Base-by-base conservation (phyloP, 2,329 filamentous ascomycete genomes). In the Phaeosphaeriaceae sp. region DNA sequence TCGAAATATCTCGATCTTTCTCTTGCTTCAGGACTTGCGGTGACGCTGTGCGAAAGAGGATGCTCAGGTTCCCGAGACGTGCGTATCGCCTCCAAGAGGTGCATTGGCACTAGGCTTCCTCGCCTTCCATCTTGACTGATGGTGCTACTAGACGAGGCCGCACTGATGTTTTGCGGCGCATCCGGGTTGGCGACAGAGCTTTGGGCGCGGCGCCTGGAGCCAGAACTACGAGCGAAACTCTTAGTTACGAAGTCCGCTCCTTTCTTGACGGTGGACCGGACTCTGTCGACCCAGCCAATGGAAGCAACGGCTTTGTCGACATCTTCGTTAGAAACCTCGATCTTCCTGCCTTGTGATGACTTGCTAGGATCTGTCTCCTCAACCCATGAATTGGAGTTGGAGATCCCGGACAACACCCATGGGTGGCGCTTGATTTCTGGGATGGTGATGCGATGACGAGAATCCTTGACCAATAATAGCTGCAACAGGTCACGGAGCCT, bases 401-500 rank as follows among this genome's bases (percentile, higher is more conserved):
- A 77, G 37, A 97, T 83, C 56, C 88, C 92, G 49, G 87, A 80
- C 1, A 93, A 80, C 13, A 97, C 88, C 94, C 94, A 99, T 4
- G 88, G 87, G 68, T 99, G 94, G 52, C 89, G 87, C 73, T 97
- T 97, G 64, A 97, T 93, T 63, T 97, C 93, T 52, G 87, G 86
- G 42, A 99, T 79, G 6, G 90, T 89, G 64, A 99, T 97, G 32
- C 94, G 87, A 74, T 92, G 87, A 23, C 89, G 82, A 1, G 93
- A 92, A 66, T 97, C 91, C 75, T 97, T 99, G 60, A 83, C 87
- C 49, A 99, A 81, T 76, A 99, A 86, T 58, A 87, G 85, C 40
- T 79, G 81, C 21, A 99, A 76, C 11, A 99, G 80, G 68, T 99
- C 90, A 44, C 86, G 82, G 7, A 99, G 77, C 9, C 88, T 81